Percentiles rank a stretch among this genome's conserved stretches.
Evolutionary conservation across 2,329 filamentous ascomycete genomes (phyloP).

Genomic region (Cladosporium velox): DNA sequence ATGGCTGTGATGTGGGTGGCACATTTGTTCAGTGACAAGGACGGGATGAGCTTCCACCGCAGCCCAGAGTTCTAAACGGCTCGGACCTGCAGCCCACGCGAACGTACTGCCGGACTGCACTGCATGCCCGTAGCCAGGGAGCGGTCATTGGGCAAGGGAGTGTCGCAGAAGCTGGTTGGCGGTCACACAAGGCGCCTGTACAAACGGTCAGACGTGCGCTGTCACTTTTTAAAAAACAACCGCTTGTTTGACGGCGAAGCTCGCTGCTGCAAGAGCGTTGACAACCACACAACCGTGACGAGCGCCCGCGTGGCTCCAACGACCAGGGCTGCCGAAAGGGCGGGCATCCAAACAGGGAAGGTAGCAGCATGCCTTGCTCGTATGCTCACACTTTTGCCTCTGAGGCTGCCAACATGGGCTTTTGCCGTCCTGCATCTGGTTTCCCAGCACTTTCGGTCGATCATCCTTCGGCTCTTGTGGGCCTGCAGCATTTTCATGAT

Average conservation of each 20-base stretch:
- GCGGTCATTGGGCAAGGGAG: conserved; percentile 3
- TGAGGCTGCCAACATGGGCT: conserved; percentile 7
- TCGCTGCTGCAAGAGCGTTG: conserved; percentile 20
- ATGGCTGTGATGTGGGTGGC: conserved; percentile 8
- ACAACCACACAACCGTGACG: conserved; percentile 2
- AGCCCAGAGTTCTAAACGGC: conserved; percentile 16
- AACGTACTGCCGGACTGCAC: conserved; percentile 8
- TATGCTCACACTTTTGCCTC: conserved; percentile 15
- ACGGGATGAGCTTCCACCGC: neutral
- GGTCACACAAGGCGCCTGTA: conserved; percentile 19
- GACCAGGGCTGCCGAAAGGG: conserved; percentile 10
- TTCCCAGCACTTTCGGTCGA: conserved; percentile 8
- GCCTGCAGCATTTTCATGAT: conserved; percentile 5
- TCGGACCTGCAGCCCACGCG: conserved; percentile 19
- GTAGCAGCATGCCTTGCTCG: neutral
- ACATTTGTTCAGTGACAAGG: conserved; percentile 11
- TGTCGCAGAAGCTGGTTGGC: conserved; percentile 13
- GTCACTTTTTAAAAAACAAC: conserved; percentile 8
- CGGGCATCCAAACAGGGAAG: conserved; percentile 12
- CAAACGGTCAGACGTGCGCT: conserved; percentile 19
- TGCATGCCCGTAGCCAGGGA: conserved; percentile 9
- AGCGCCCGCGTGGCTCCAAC: conserved; percentile 15
- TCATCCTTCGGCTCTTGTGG: conserved; percentile 10
- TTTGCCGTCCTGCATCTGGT: conserved; percentile 4
- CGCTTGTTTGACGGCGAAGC: conserved; percentile 20